These are phyloP conservation scores for Tolypocladium paradoxum DNA, from an alignment of 2,329 filamentous ascomycete species.

Conservation along the genomic window DNA sequence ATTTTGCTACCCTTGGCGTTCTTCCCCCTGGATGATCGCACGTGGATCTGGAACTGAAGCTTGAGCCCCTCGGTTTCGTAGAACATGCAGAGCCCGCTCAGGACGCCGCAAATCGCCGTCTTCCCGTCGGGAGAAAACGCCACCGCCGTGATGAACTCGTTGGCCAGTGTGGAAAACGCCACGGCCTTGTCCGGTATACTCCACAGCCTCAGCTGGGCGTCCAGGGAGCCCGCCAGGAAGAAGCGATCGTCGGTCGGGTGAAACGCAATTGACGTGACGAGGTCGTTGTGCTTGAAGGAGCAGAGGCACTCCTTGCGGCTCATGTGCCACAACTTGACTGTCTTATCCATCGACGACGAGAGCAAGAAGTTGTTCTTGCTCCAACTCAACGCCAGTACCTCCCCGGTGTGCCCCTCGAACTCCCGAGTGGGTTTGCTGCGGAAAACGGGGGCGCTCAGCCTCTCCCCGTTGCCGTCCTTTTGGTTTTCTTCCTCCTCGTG, in stretches of 20 bases:
- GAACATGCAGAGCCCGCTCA: constrained; percentile 78
- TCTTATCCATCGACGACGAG: constrained; percentile 97
- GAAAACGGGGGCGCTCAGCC: constrained; percentile 84
- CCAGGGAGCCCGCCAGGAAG: constrained; percentile 87
- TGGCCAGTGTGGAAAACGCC: constrained; percentile 65
- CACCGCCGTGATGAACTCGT: constrained; percentile 88
- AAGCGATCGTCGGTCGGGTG: constrained; percentile 93
- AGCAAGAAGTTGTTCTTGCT: constrained; percentile 98
- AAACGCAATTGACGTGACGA: constrained; percentile 89
- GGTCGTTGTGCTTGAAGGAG: constrained; percentile 88
- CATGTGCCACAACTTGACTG: constrained; percentile 87
- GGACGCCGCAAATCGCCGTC: constrained; percentile 75
- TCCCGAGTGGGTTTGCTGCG: constrained; percentile 65
- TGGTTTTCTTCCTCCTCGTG: constrained; percentile 47
- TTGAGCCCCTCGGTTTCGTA: constrained; percentile 89
- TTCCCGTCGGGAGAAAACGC: constrained; percentile 89
- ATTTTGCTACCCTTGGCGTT: constrained; percentile 97
- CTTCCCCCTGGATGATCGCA: constrained; percentile 83
- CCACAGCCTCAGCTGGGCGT: constrained; percentile 82
- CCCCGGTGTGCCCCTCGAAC: constrained; percentile 73
- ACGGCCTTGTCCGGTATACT: constrained; percentile 95
- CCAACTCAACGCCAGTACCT: constrained; percentile 89
- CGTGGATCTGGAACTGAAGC: constrained; percentile 75
- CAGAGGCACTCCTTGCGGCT: constrained; percentile 78
- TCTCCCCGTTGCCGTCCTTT: constrained; percentile 33